Conservation (phyloP, 257 asterid genomes). For the Agastache rugosa region DNA sequence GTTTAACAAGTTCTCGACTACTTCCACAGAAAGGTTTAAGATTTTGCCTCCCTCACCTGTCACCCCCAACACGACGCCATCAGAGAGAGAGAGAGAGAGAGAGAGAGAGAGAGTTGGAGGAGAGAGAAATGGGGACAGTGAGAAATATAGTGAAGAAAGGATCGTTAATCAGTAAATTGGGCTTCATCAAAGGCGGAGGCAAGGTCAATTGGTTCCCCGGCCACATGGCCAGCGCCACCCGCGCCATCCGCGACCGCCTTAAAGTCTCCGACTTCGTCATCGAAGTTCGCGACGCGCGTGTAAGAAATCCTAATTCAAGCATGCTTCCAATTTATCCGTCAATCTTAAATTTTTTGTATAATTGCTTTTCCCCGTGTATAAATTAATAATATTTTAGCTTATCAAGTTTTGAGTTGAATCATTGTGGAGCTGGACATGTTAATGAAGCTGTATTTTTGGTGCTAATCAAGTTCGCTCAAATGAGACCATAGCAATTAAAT, state of each 20-base stretch:
- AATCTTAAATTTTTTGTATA: not conserved
- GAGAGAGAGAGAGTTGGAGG: not conserved
- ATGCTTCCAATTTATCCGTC: not conserved
- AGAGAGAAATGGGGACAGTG: constrained; percentile 51
- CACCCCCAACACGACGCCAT: not conserved
- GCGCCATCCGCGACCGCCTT: constrained; percentile 93
- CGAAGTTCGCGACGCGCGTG: constrained; percentile 97
- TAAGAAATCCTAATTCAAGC: constrained; percentile 32
- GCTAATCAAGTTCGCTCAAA: not conserved
- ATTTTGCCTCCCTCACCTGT: not conserved
- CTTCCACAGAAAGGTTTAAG: constrained; percentile 5
- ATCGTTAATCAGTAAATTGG: constrained; percentile 68
- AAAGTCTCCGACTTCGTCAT: constrained; percentile 81
- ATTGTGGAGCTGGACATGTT: not conserved
- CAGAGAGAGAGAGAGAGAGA: not conserved
- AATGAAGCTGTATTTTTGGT: constrained; percentile 21
- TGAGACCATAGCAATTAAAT: not conserved
- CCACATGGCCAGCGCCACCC: constrained; percentile 98
- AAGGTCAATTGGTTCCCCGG: constrained; percentile 94
- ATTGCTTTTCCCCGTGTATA: not conserved
- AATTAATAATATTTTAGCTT: not conserved
- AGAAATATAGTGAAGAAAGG: constrained; percentile 53
- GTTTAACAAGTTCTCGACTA: not conserved
- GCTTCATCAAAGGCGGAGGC: constrained; percentile 82
- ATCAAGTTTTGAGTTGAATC: constrained; percentile 9